Evolutionary conservation across 2,329 filamentous ascomycete species (phyloP), one percentile per base, ranked within the genome.

Genomic region (Apiospora marii): DNA sequence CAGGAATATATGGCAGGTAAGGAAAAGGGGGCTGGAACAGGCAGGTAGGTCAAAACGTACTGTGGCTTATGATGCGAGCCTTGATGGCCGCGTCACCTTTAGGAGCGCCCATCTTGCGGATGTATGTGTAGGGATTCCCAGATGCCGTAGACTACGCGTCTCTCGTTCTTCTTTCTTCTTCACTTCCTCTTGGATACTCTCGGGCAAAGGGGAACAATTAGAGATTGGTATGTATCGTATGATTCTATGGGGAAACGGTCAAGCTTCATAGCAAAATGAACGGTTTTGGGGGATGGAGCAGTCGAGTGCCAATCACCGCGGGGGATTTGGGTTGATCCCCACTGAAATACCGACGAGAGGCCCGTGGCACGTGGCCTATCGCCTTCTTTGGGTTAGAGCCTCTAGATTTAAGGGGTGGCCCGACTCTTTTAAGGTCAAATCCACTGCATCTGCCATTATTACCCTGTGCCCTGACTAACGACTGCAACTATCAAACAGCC

Each of bases 51-150:
- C 2, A 51, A 27, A 22, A 51, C 58, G 58, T 64, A 64, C 58
- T 96, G 85, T 98, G 95, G 46, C 86, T 86, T 79, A 96, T 89
- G 81, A 94, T 92, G 73, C 91, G 90, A 72, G 85, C 78, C 79
- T 90, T 90, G 73, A 85, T 69, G 67, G 73, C 73, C 12, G 71
- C 72, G n/a, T 74, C 73, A 19, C 68, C 48, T 49, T 46, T 48
- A 51, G 70, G 53, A 27, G 27, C 41, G 6, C n/a, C 67, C 67
- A 68, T 68, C 6, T n/a, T 68, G n/a, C 24, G 37, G 16, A 24
- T 41, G 37, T 41, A 41, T 41, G 37, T 41, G 7, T 41, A 41
- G 37, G 10, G 30, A 34, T 22, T 30, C 13, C 22, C 41, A 16
- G 4, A 27, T 16, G 13, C 13, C 22, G 67, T 27, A 13, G n/a